These are phyloP conservation scores for Mycena haematopus DNA, from an alignment of 768 basidiomycete species.

Conservation along the genomic window DNA sequence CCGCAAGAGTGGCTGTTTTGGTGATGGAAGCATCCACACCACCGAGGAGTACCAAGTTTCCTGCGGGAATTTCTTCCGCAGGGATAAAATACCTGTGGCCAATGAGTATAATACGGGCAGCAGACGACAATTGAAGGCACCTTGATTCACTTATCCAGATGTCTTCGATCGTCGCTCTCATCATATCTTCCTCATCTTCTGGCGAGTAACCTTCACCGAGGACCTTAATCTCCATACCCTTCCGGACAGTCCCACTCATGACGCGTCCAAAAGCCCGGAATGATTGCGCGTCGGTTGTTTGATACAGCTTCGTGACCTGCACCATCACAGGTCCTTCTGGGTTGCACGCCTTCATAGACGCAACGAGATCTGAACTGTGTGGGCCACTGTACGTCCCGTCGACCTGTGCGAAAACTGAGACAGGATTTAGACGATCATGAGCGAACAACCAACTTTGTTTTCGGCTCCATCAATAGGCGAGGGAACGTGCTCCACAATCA, in stretches of 20 bases:
- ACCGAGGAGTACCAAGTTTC: slow-evolving; percentile 90
- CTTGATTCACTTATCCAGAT: slow-evolving; percentile 92
- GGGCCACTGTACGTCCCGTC: slow-evolving; percentile 90
- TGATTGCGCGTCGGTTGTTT: slow-evolving; percentile 94
- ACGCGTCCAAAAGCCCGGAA: slow-evolving; percentile 97
- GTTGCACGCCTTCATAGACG: slow-evolving; percentile 83
- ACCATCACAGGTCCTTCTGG: slow-evolving; percentile 90
- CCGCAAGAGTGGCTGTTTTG: slow-evolving; percentile 90
- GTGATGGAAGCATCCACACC: slow-evolving; percentile 95
- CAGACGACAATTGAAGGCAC: slow-evolving; percentile 43
- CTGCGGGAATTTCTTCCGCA: slow-evolving; percentile 86
- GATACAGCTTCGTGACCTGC: slow-evolving; percentile 93
- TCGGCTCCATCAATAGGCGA: slow-evolving; percentile 69
- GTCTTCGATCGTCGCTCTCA: slow-evolving; percentile 80
- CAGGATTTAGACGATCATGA: background rate
- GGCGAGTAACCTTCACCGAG: slow-evolving; percentile 97
- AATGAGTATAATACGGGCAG: slow-evolving; percentile 12
- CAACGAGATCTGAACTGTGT: slow-evolving; percentile 78
- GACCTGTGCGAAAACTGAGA: slow-evolving; percentile 50
- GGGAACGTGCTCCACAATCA: slow-evolving; percentile 90
- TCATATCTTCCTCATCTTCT: slow-evolving; percentile 99
- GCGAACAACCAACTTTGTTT: slow-evolving; percentile 57
- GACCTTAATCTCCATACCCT: slow-evolving; percentile 90
- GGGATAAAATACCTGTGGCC: slow-evolving; percentile 84
- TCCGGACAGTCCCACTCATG: slow-evolving; percentile 87